Evolutionary conservation across 139 green algal genomes (phyloP).

Genomic region (Limnomonas spitsbergensis): DNA sequence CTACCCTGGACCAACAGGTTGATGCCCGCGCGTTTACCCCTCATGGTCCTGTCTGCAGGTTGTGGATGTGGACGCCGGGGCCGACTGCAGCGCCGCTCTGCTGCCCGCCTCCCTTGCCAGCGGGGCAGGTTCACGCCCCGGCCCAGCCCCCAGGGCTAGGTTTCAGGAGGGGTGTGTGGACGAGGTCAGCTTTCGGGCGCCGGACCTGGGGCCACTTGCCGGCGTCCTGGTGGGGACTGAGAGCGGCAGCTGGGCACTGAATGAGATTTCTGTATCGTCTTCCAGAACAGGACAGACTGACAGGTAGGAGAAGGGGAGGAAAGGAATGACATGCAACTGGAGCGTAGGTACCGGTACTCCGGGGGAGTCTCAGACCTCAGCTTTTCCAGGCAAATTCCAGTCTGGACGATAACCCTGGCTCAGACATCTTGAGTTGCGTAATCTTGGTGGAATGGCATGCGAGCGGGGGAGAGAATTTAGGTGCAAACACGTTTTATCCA

Average conservation of each 20-base stretch:
- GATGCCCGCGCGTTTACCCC: not conserved
- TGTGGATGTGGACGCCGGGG: not conserved
- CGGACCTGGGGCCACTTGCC: constrained; percentile 68
- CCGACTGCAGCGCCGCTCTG: not conserved
- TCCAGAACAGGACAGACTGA: constrained; percentile 57
- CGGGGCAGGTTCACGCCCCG: no score
- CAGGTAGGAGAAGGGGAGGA: constrained; percentile 29
- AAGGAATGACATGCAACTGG: not conserved
- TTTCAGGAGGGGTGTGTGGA: constrained; percentile 75
- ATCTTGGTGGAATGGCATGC: not conserved
- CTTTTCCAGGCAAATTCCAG: not conserved
- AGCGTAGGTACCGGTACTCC: not conserved
- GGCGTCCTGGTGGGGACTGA: constrained; percentile 70
- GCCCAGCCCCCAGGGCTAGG: no score
- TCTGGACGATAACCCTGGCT: no score
- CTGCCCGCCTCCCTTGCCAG: no score
- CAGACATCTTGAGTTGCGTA: not conserved
- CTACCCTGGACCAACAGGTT: not conserved
- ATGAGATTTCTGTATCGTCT: constrained; percentile 66
- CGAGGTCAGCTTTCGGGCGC: constrained; percentile 61
- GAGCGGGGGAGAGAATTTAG: not conserved
- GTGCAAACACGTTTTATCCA: no score
- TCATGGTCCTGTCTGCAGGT: not conserved
- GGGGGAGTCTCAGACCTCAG: not conserved
- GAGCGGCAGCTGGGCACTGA: constrained; percentile 60